Base-by-base conservation (phyloP, 257 asterid species). In the Pogostemon cablin region DNA sequence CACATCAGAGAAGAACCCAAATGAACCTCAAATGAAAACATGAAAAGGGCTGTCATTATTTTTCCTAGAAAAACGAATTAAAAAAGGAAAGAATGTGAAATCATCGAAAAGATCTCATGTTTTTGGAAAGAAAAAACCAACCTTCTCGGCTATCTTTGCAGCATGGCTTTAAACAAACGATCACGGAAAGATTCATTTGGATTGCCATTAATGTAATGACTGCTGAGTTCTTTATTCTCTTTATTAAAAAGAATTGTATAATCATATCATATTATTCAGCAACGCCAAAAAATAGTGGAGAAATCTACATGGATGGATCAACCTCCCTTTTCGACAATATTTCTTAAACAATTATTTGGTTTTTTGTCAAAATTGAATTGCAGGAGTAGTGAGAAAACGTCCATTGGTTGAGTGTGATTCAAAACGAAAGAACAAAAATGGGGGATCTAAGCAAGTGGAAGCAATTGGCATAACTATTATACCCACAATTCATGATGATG, bases 401-500 rank as follows among this genome's bases (percentile, higher is more conserved):
- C 15, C 34, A 11, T 35, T 56, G 55, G 49, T 12, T 44, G 60
- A 32, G 75, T 67, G 68, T 53, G 15, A 7, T 41, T 9, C 2
- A 35, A 40, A 50, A 38, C 4, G 32, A 37, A 50, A 39, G 37
- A 52, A 69, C 37, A 12, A 60, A 12, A 60, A 25, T 49, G 43
- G 49, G 47, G 39, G 65, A 40, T 12, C 58, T 1, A 39, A 71
- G 49, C 52, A 65, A 47, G 40, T 32, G 43, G 60, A 53, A 48
- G 42, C 17, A 58, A 73, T 4, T 65, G 83, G 72, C 20, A 56
- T 40, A 66, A 70, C 69, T 72, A 73, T 70, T 79, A 69, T 62
- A 41, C 61, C 69, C 77, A 71, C 79, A 38, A 75, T 71, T 71
- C 65, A 61, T 71, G 77, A n/a, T n/a, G n/a, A n/a, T n/a, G n/a